Conservation (phyloP, 352 stramenopile species). For the Peronosclerospora sorghi region DNA sequence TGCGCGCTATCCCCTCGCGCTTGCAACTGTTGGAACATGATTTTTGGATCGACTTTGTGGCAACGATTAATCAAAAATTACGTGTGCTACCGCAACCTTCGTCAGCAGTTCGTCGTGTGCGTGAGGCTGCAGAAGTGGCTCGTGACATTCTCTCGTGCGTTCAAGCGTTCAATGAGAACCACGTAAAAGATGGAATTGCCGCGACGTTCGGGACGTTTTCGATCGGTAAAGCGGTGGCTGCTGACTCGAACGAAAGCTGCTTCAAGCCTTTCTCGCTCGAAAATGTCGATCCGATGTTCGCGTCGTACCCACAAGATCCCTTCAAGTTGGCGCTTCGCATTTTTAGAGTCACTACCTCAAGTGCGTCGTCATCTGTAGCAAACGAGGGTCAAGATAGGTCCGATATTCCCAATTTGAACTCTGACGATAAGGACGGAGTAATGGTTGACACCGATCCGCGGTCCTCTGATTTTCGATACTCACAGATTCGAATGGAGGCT, state of each 20-base stretch:
- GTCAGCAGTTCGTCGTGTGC: conserved; percentile 22
- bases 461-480: conserved; percentile 53
- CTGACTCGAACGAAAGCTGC: conserved; percentile 32
- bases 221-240: conserved; percentile 16
- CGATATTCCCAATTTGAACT: conserved; percentile 1
- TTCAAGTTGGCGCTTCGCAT: conserved; percentile 68
- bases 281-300: conserved; percentile 21
- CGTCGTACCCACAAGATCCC: conserved; percentile 24
- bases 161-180: conserved; percentile 41
- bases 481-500: conserved; percentile 66
- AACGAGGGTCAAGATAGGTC: not conserved
- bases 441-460: conserved; percentile 33
- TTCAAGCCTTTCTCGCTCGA: conserved; percentile 24
- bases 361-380: not conserved
- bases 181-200: conserved; percentile 40
- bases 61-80: conserved; percentile 56
- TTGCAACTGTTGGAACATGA: conserved; percentile 61
- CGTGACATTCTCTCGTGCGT: conserved; percentile 39
- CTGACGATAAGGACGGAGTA: conserved; percentile 12
- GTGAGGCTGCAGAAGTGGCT: conserved; percentile 20
- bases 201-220: conserved; percentile 54
- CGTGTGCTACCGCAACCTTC: conserved; percentile 53
- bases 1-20: conserved; percentile 56
- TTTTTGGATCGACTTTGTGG: conserved; percentile 81
- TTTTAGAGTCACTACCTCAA: conserved; percentile 14